Conservation (phyloP, 2,329 filamentous ascomycete species). For the Ophiostoma pallidulum region DNA sequence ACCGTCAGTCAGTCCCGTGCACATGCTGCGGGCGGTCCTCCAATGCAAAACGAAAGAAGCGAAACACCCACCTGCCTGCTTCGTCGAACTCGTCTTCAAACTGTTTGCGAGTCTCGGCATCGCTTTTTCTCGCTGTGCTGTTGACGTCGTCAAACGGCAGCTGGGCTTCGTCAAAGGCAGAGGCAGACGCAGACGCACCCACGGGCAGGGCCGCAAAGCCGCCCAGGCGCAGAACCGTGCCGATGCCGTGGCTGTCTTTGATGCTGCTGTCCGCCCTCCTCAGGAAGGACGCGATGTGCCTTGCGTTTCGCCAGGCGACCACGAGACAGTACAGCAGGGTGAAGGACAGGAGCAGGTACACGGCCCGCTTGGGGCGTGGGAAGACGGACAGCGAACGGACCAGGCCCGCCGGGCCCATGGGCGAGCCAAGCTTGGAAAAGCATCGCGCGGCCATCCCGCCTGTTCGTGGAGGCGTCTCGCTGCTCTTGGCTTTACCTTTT, state of each 20-base stretch:
- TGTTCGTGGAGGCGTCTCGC: too few relatives aligned
- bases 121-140: background rate
- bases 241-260: background rate
- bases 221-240: background rate
- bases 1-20: background rate
- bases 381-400: background rate
- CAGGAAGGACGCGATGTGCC: background rate
- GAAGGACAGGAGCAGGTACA: background rate
- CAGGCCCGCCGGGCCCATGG: conserved; percentile 1
- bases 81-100: conserved; percentile 33
- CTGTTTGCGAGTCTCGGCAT: conserved; percentile 16
- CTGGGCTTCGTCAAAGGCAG: conserved; percentile 4
- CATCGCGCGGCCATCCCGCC: background rate
- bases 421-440: background rate
- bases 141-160: conserved; percentile 8
- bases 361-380: background rate
- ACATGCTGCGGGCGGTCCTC: background rate
- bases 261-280: conserved; percentile 2
- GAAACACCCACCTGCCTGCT: conserved; percentile 28
- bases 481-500: too few relatives aligned
- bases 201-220: background rate
- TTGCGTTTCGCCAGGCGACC: background rate
- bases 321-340: background rate
- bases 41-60: too few relatives aligned
- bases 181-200: background rate